These are phyloP conservation scores for Ophiostoma fasciatum DNA, from an alignment of 2,329 filamentous ascomycete species.

Conservation along the genomic window DNA sequence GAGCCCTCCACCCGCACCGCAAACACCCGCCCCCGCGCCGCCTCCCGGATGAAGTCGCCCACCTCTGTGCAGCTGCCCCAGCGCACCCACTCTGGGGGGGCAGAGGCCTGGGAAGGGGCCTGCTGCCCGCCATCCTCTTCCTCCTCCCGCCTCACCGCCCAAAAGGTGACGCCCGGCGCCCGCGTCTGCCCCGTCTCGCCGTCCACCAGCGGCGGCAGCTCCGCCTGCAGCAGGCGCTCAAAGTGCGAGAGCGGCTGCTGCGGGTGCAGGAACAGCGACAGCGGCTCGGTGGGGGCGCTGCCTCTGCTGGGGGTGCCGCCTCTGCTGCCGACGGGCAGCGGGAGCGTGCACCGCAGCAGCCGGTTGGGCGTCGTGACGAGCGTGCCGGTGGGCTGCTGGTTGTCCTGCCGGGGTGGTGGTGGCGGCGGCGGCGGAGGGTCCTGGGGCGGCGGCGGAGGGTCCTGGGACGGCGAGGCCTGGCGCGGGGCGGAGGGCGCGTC, in stretches of 20 bases:
- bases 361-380: slow-evolving; percentile 67
- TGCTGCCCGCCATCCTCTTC: slow-evolving; percentile 40
- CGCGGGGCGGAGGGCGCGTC: no score
- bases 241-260: slow-evolving; percentile 86
- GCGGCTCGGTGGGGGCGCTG: slow-evolving; percentile 49
- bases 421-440: no score
- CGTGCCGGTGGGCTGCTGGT: slow-evolving; percentile 39
- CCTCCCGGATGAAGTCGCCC: slow-evolving; percentile 86
- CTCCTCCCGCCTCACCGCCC: no score
- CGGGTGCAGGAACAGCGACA: slow-evolving; percentile 75
- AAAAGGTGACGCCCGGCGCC: slow-evolving; percentile 61
- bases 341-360: slow-evolving; percentile 67
- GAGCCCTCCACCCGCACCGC: slow-evolving; percentile 66
- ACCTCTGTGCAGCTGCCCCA: slow-evolving; percentile 86
- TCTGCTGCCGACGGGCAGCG: slow-evolving; percentile 35
- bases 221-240: slow-evolving; percentile 75
- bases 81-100: slow-evolving; percentile 56
- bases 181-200: slow-evolving; percentile 48
- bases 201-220: slow-evolving; percentile 55
- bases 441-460: no score
- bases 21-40: slow-evolving; percentile 72
- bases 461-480: no score
- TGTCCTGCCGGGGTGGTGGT: slow-evolving; percentile 17
- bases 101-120: slow-evolving; percentile 38
- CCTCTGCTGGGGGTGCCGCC: slow-evolving; percentile 20